Evolutionary conservation across 129 eudicot genomes (phyloP).

Genomic region (Centrapalus pauciflorus): DNA sequence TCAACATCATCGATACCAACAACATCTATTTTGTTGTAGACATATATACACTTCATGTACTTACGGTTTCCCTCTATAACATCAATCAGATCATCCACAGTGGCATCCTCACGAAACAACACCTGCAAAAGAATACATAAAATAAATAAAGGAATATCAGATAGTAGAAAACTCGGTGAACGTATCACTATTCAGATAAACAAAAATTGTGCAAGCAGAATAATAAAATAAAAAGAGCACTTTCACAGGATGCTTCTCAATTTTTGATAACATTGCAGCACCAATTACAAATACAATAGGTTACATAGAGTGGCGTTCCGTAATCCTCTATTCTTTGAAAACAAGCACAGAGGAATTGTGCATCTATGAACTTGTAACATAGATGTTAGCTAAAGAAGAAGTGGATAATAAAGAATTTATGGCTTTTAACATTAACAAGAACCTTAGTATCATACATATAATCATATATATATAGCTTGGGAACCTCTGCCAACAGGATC

Average conservation of each 20-base stretch:
- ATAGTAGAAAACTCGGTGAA: background rate
- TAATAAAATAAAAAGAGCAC: background rate
- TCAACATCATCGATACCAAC: slow-evolving; percentile 99
- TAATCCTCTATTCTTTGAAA: background rate
- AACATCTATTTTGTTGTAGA: slow-evolving; percentile 99
- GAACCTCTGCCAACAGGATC: background rate
- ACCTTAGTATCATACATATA: background rate
- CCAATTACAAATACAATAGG: background rate
- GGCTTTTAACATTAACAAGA: background rate
- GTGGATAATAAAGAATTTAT: background rate
- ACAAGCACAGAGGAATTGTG: background rate
- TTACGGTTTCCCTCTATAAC: slow-evolving; percentile 99
- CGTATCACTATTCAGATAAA: background rate
- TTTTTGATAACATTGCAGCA: background rate
- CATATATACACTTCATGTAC: slow-evolving; percentile 95
- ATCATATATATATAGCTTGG: background rate
- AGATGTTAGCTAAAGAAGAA: background rate
- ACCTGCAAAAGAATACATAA: slow-evolving; percentile 36
- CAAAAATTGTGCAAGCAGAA: background rate
- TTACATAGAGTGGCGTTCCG: background rate
- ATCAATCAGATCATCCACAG: slow-evolving; percentile 98
- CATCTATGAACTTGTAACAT: background rate
- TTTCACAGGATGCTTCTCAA: background rate
- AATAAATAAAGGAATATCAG: background rate
- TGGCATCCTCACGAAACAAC: slow-evolving; percentile 97